Conservation (phyloP, 139 green algal genomes). For the Chlorella sp. region DNA sequence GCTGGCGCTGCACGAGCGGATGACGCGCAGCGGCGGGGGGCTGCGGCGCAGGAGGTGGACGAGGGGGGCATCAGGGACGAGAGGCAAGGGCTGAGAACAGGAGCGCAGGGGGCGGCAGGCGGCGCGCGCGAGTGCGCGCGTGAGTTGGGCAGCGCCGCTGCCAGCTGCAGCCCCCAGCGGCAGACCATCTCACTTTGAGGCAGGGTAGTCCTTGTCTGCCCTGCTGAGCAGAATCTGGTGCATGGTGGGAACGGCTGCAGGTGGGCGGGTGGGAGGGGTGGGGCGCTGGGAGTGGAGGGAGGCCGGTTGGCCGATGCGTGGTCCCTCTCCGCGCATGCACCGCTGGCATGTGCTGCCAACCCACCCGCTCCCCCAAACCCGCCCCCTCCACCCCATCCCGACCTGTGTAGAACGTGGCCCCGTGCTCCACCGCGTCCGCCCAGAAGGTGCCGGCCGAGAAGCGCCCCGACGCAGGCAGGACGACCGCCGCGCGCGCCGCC, state of each 20-base stretch:
- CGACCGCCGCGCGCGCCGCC: slow-evolving; percentile 51
- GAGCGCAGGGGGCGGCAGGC: no score
- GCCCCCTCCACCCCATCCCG: background rate
- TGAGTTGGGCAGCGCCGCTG: background rate
- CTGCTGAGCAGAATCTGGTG: slow-evolving; percentile 75
- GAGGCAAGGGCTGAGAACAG: slow-evolving; percentile 25
- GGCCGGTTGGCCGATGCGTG: no score
- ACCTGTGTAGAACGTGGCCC: slow-evolving; percentile 85
- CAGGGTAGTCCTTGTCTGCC: slow-evolving; percentile 1
- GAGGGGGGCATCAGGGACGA: no score
- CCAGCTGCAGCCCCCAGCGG: background rate
- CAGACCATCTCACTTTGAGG: background rate
- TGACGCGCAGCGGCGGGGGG: slow-evolving; percentile 77
- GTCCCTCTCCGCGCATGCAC: no score
- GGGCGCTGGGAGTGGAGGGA: background rate
- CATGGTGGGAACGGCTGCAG: slow-evolving; percentile 81
- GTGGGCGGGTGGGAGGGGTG: background rate
- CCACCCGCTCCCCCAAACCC: no score
- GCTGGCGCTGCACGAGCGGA: slow-evolving; percentile 76
- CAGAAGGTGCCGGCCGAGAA: slow-evolving; percentile 81
- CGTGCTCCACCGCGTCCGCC: slow-evolving; percentile 53
- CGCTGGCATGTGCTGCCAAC: no score
- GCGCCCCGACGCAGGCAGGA: slow-evolving; percentile 59
- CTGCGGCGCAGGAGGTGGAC: no score
- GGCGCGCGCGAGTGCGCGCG: no score